Evolutionary conservation across 1,139 yeast species (phyloP).

Genomic region (Blastobotrys illinoisensis): DNA sequence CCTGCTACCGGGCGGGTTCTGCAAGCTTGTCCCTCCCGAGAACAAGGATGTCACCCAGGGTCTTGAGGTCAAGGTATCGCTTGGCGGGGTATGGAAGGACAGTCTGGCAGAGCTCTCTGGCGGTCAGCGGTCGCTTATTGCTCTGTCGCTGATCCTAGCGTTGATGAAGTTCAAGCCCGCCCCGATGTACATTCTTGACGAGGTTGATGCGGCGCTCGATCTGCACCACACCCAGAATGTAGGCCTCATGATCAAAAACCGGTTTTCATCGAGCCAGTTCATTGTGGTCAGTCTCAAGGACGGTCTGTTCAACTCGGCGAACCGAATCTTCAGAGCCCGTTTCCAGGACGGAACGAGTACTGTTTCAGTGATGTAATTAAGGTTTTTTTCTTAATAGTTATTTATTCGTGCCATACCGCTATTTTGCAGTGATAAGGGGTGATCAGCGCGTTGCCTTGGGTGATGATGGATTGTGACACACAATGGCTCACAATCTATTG

Average conservation of each 20-base stretch:
- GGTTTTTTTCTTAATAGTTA: background rate
- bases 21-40: constrained; percentile 80
- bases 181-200: constrained; percentile 95
- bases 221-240: constrained; percentile 95
- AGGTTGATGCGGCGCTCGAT: constrained; percentile 97
- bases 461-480: too few species aligned
- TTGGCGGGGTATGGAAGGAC: constrained; percentile 95
- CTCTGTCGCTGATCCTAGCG: constrained; percentile 85
- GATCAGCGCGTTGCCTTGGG: too few species aligned
- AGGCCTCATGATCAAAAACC: constrained; percentile 90
- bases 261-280: constrained; percentile 93
- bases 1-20: constrained; percentile 82
- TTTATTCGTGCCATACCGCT: background rate
- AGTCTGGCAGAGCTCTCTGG: constrained; percentile 93
- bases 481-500: too few species aligned
- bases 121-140: constrained; percentile 93
- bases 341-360: constrained; percentile 97
- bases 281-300: constrained; percentile 95
- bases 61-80: constrained; percentile 80
- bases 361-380: constrained; percentile 39
- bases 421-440: too few species aligned
- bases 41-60: constrained; percentile 84
- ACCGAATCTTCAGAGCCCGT: constrained; percentile 84
- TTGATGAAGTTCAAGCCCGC: constrained; percentile 93
- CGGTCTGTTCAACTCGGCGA: constrained; percentile 97